Base-by-base conservation (phyloP, 1,139 yeast genomes). In the Diutina siamensis region DNA sequence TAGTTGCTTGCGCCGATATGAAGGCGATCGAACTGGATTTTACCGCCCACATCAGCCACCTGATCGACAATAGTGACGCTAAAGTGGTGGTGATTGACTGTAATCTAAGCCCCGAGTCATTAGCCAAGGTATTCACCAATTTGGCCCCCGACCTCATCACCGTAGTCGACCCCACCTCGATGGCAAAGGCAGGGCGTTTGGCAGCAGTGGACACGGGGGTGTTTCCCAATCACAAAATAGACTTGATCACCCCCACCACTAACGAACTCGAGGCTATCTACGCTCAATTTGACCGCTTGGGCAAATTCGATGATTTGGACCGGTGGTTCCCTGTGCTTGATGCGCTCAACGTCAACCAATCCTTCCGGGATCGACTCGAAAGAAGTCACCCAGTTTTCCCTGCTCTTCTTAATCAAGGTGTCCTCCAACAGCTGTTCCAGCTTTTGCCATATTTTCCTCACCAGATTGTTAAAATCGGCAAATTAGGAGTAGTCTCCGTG, bases 1-100 rank as follows among this genome's bases (percentile, higher is more conserved):
- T 83, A 7, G 67, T 84, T 17, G 95, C 95, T 0, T 80, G 88
- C 57, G 92, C 95, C 3, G 95, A 85, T 56, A 87, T 88, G 96
- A 67, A 67, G 12, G 76, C 83, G 12, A 66, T 82, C 17, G 86
- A 83, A 52, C 49, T 53, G 15, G 65, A 71, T 25, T 66, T 75
- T 25, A 48, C 62, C 0, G 59, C 59, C 0, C 72, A 72, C 50
- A 67, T 83, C 2, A 50, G 57, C n/a, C 3, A 44, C 20, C 2
- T 46, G 47, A 31, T 34, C 49, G 20, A 18, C 22, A 9, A 40
- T 55, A 15, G 53, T 3, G 46, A 56, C 1, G 80, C 85, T 0
- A 52, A 59, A 8, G 60, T 67, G 40, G 70, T 84, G 3, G 68
- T 83, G 2, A 56, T 82, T 41, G 96, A 87, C 57, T 83, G 88